These are phyloP conservation scores for Moniliophthora roreri DNA, from an alignment of 1,284 basidiomycete genomes.

Conservation along the genomic window DNA sequence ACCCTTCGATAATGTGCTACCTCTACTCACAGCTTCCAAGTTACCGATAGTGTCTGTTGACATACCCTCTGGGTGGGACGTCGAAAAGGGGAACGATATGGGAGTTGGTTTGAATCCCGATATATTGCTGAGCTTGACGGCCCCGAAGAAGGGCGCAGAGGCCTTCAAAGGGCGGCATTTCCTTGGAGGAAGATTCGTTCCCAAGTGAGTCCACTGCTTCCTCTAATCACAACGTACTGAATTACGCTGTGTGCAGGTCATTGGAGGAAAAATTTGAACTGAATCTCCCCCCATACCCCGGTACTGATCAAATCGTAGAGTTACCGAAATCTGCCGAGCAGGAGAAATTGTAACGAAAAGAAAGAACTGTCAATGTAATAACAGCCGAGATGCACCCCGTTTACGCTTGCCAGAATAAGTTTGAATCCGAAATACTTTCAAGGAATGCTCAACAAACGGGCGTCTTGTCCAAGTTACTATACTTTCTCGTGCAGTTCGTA, in stretches of 20 bases:
- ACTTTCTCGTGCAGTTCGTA: no score
- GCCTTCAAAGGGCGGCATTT: constrained; percentile 84
- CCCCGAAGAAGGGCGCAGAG: constrained; percentile 87
- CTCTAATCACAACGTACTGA: neutral
- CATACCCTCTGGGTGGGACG: constrained; percentile 96
- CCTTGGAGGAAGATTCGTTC: constrained; percentile 90
- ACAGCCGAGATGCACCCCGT: no score
- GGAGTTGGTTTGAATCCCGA: constrained; percentile 67
- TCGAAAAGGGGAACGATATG: constrained; percentile 72
- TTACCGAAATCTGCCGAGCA: constrained; percentile 28
- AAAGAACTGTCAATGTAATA: no score
- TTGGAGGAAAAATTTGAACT: constrained; percentile 75
- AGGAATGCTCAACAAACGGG: no score
- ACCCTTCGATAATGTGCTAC: constrained; percentile 82
- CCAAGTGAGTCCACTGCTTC: constrained; percentile 55
- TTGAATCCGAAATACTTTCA: no score
- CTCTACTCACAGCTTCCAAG: constrained; percentile 61
- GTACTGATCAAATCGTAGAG: constrained; percentile 81
- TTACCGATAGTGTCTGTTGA: constrained; percentile 90
- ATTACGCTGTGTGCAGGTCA: constrained; percentile 40
- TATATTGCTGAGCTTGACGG: constrained; percentile 88
- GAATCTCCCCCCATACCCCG: constrained; percentile 78
- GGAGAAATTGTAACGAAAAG: neutral
- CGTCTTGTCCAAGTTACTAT: no score
- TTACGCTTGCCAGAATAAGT: no score